Base-by-base conservation (phyloP, 106 monocot genomes). In the Dioscorea zingiberensis region DNA sequence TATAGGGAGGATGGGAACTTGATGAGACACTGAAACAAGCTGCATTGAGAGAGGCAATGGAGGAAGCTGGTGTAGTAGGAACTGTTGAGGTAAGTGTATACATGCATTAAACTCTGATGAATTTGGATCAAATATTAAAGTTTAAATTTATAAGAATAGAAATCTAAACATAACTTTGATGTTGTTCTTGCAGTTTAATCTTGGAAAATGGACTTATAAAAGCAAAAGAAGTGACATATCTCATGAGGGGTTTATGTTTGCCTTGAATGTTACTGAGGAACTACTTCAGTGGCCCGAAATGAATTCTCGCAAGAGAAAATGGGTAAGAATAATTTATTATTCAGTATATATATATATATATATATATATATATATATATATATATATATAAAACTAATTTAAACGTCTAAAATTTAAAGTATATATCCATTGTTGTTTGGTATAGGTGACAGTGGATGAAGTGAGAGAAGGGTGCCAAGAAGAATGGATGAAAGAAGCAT, bases 21-120 rank as follows among this genome's bases (percentile, higher is more conserved):
- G 86, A 90, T 63, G 94, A 94, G 57, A 72, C 60, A 0, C 76
- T 76, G 48, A 72, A 71, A 21, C 54, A 94, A 74, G 94, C 84
- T 16, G 90, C 82, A 7, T 63, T 58, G 2, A 77, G 94, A 6
- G 94, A 94, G 72, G 90, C 90, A 7, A 68, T 87, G 22, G 94
- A 94, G 75, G 94, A 94, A 74, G 90, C 94, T 18, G 94, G 94
- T 3, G 87, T 94, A 13, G 62, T 51, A 44, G 94, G 94, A 61
- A 58, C 72, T 45, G 58, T 87, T n/a, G 78, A 87, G 78, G 78
- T 66, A 2, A 4, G 38, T 38, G 10, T 38, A n/a, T n/a, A n/a
- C n/a, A n/a, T n/a, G n/a, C n/a, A n/a, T n/a, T n/a, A n/a, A n/a
- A n/a, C 38, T 38, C 38, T 6, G 10, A 8, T 38, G 6, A 6